Evolutionary conservation across 1,284 basidiomycete genomes (phyloP).

Genomic region (Puccinia polysora): DNA sequence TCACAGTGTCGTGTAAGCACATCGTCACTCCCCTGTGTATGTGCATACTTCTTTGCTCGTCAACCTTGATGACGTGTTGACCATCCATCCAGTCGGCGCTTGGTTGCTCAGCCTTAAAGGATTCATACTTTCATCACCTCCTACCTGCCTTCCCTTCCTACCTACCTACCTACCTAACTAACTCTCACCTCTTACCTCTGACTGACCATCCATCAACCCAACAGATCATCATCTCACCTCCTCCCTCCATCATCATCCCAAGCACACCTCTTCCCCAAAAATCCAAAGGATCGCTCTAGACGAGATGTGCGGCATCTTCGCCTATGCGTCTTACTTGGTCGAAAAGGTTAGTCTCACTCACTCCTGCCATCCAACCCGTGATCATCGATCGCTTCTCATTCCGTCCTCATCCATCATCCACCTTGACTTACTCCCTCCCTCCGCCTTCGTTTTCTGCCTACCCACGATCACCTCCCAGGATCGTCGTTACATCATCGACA

Average conservation of each 20-base stretch:
- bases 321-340: conserved; percentile 84
- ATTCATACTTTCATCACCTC: no score
- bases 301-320: conserved; percentile 87
- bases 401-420: neutral
- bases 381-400: neutral
- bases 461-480: conserved; percentile 58
- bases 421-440: neutral
- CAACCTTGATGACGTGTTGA: no score
- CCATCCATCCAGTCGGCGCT: no score
- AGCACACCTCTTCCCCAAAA: neutral
- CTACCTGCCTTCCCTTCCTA: no score
- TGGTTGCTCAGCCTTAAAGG: no score
- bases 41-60: no score
- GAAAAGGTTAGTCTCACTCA: conserved; percentile 65
- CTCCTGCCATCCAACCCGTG: conserved; percentile 48
- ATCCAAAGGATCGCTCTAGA: no score
- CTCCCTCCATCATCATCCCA: neutral
- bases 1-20: no score
- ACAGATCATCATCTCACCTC: neutral
- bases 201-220: no score
- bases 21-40: no score
- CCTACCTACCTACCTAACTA: no score
- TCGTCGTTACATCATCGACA: conserved; percentile 86
- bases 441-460: neutral
- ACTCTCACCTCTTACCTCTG: no score